Percentiles rank a stretch among this genome's conserved stretches.
Conservation (phyloP, 2,329 filamentous ascomycete species). For the Penicillium sp. region DNA sequence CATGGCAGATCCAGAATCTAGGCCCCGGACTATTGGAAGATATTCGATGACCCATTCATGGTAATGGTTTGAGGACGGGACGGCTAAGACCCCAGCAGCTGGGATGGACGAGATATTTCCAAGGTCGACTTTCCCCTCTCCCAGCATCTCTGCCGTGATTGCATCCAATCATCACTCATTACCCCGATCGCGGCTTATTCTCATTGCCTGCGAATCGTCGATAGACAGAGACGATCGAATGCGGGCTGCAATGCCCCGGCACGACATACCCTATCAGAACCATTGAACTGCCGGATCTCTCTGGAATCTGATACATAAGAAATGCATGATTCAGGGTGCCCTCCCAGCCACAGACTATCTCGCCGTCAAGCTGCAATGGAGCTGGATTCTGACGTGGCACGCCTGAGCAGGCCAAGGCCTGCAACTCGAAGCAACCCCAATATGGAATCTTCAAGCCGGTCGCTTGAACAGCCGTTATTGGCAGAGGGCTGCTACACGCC, state of each 20-base stretch:
- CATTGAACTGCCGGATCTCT: neutral
- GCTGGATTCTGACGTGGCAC: slow-evolving; percentile 40
- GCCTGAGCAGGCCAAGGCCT: slow-evolving; percentile 18
- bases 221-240: slow-evolving; percentile 9
- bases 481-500: slow-evolving; percentile 6
- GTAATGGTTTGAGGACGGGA: too few relatives aligned
- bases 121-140: slow-evolving; percentile 7
- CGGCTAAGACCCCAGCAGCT: neutral
- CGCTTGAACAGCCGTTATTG: neutral
- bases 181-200: slow-evolving; percentile 4
- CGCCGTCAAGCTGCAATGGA: slow-evolving; percentile 12
- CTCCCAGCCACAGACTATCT: slow-evolving; percentile 17
- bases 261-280: slow-evolving; percentile 20
- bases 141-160: slow-evolving; percentile 9
- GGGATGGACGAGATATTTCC: slow-evolving; percentile 5
- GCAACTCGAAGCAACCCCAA: slow-evolving; percentile 16
- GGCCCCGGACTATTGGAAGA: too few relatives aligned
- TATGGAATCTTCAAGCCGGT: slow-evolving; percentile 14
- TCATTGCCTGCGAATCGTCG: slow-evolving; percentile 10
- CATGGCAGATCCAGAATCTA: neutral
- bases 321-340: slow-evolving; percentile 13
- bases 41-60: too few relatives aligned
- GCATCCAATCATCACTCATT: slow-evolving; percentile 17
- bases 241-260: slow-evolving; percentile 11
- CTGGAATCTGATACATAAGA: slow-evolving; percentile 25